Base-by-base conservation (phyloP, 2,329 filamentous ascomycete genomes). In the Neurospora crassa region DNA sequence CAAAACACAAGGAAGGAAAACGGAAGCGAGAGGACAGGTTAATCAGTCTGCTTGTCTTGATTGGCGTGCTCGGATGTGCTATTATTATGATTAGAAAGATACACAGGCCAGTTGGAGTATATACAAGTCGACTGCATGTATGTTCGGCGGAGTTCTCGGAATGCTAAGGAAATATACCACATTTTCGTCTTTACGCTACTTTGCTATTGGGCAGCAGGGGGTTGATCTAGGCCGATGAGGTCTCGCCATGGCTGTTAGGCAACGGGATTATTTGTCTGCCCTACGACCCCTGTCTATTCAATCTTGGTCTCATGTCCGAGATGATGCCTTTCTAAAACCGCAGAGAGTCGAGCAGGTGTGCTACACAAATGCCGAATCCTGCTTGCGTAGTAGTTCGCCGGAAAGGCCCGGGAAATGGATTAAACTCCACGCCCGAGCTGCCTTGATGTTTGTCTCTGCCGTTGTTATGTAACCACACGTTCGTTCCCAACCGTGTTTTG, bases 121-220 rank as follows among this genome's bases (percentile, higher is more conserved):
- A 37, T n/a, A 63, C 53, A 63, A 63, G 53, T 37, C 24, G 29
- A 34, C 53, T 63, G 34, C 53, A 63, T 63, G 29, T 63, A 63
- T 63, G 53, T 37, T 63, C 37, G 53, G 53, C 53, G 53, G 53
- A 63, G 53, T 63, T 63, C 29, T 63, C 8, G 53, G 53, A 63
- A 63, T 63, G 53, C 53, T 63, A 63, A 63, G 53, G 53, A 63
- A 63, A 63, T 63, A 63, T 63, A 63, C 53, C 53, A 63, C 53
- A 63, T 63, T 63, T n/a, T 63, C 53, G 53, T 63, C 53, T 37
- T 63, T 16, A 63, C 24, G 53, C 8, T 63, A 63, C 29, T 11
- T 34, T 34, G 34, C 29, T 1, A 63, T 63, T 63, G 29, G 53
- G 53, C 16, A 63, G 24, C 47, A 59, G 47, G 47, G 47, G 53